Base-by-base conservation (phyloP, 805 yeast species). In the Metschnikowia anglica region DNA sequence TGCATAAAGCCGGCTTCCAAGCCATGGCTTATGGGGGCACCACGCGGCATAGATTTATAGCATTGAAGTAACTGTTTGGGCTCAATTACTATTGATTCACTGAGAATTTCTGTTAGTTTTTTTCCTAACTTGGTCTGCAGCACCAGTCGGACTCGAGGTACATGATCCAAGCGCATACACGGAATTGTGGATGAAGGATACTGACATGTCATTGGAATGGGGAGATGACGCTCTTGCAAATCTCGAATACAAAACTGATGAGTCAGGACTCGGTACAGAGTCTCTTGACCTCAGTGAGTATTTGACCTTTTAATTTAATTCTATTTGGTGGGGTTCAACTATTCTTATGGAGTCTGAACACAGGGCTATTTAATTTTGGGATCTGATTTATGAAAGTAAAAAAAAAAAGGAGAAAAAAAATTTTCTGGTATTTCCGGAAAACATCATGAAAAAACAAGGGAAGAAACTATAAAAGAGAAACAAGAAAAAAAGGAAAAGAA, bases 81-180 rank as follows among this genome's bases (percentile, higher is more conserved):
- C 12, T 11, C 13, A 17, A 31, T n/a, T n/a, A n/a, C n/a, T n/a
- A n/a, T n/a, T n/a, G n/a, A n/a, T n/a, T 19, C 26, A 21, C 7
- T 12, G 25, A 10, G 25, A 18, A 20, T 10, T 9, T 20, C 5
- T 32, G 35, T 19, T 20, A 10, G 13, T 12, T 20, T 10, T 32
- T 11, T 41, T 28, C 19, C 37, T 25, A 9, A 49, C 36, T 42
- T 53, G 70, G 70, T 64, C 68, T 51, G 70, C 70, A 64, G 70
- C 70, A 61, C 68, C 70, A 62, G 55, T 62, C 65, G 62, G 59
- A 46, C 59, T 58, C 44, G 65, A 56, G 36, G 57, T 60, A 48
- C 49, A 58, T 48, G 65, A 51, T 43, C 51, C 43, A 29, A 41
- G 30, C 31, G 27, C 19, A 4, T 35, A 35, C 44, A 41, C 40